Conservation (phyloP, 1,284 basidiomycete genomes). For the Porodaedalea pini region DNA sequence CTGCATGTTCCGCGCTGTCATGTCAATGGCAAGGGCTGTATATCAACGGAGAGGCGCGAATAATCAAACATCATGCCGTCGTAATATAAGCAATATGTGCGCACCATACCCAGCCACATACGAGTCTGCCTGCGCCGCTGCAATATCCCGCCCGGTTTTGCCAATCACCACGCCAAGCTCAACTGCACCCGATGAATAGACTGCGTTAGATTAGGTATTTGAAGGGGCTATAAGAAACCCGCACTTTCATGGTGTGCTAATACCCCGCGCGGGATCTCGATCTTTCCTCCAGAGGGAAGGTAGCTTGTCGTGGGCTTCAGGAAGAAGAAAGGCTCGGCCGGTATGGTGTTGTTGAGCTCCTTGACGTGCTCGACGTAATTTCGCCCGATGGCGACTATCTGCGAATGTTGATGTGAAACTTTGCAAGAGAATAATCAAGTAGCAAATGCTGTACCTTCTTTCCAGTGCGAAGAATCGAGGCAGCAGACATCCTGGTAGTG, state of each 20-base stretch:
- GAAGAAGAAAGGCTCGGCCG: constrained; percentile 98
- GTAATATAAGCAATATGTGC: constrained; percentile 25
- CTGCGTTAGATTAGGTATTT: constrained; percentile 3
- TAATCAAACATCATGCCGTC: constrained; percentile 17
- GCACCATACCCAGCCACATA: constrained; percentile 91
- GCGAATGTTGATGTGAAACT: background rate
- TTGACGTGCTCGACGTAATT: constrained; percentile 87
- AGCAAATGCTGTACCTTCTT: constrained; percentile 7
- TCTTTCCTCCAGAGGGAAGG: constrained; percentile 66
- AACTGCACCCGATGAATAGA: constrained; percentile 47
- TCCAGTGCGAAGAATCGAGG: constrained; percentile 13
- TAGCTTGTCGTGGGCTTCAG: constrained; percentile 94
- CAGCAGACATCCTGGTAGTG: constrained; percentile 14
- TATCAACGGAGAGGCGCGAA: background rate
- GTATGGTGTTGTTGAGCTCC: constrained; percentile 87
- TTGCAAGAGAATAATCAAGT: background rate
- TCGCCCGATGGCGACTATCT: constrained; percentile 90
- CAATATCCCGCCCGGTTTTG: constrained; percentile 78
- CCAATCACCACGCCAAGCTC: constrained; percentile 97
- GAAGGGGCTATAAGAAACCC: no score
- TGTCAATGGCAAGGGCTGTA: constrained; percentile 86
- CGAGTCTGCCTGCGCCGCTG: constrained; percentile 63
- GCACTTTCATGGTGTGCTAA: constrained; percentile 88
- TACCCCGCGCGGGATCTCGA: constrained; percentile 87
- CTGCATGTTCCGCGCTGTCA: constrained; percentile 96